Conservation (phyloP, 192 early-diverging fungal genomes). For the Obelidium mucronatum region DNA sequence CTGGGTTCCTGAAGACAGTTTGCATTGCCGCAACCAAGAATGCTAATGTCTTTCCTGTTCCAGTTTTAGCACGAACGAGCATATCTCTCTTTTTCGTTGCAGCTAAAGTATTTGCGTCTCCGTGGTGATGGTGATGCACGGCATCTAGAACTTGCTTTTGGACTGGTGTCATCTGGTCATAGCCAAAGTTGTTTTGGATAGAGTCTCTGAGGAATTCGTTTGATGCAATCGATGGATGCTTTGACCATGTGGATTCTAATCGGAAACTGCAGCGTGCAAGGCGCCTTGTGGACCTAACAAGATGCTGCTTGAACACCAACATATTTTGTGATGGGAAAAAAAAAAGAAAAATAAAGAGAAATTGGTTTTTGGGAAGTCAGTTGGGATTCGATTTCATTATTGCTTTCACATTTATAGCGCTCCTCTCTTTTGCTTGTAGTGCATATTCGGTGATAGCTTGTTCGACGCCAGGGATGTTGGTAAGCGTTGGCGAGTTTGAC, state of each 20-base stretch:
- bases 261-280: neutral
- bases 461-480: too few species aligned
- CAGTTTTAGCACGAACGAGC: constrained; percentile 96
- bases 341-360: neutral
- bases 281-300: neutral
- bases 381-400: neutral
- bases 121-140: too few species aligned
- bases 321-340: neutral
- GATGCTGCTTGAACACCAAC: too few species aligned
- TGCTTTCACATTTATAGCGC: too few species aligned
- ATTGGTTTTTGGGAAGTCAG: too few species aligned
- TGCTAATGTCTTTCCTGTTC: constrained; percentile 97
- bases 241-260: neutral
- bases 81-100: constrained; percentile 63
- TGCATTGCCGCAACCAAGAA: constrained; percentile 92
- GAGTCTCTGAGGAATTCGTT: neutral
- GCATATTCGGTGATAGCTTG: too few species aligned
- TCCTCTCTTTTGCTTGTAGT: too few species aligned
- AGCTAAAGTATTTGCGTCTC: constrained; percentile 70
- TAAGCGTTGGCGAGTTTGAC: too few species aligned
- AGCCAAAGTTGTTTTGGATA: constrained; percentile 64
- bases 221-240: neutral
- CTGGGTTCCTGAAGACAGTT: constrained; percentile 50
- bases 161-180: constrained; percentile 80
- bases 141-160: constrained; percentile 74